Conservation (phyloP, 352 stramenopile genomes). For the Globisporangium rhizosaccharum region DNA sequence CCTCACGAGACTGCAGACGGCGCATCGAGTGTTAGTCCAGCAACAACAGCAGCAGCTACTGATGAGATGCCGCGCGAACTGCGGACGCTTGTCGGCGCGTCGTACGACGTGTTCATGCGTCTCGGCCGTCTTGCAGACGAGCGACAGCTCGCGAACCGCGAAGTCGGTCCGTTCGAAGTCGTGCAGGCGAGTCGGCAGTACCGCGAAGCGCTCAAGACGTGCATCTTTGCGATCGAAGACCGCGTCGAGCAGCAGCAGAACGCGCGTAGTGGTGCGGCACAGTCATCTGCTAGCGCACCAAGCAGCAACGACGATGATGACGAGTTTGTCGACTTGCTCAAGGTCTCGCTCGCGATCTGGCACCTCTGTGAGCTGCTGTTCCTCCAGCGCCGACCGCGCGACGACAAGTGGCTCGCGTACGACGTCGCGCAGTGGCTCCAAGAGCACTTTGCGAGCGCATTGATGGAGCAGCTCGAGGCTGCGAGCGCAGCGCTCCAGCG, state of each 20-base stretch:
- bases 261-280: not conserved
- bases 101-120: slow-evolving; percentile 52
- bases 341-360: slow-evolving; percentile 75
- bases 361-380: slow-evolving; percentile 77
- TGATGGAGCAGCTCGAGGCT: slow-evolving; percentile 47
- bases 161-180: slow-evolving; percentile 24
- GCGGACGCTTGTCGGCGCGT: slow-evolving; percentile 46
- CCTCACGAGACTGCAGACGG: not conserved
- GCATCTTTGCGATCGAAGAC: slow-evolving; percentile 64
- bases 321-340: slow-evolving; percentile 58
- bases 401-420: slow-evolving; percentile 60
- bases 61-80: slow-evolving; percentile 51
- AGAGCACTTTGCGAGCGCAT: slow-evolving; percentile 56
- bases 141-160: slow-evolving; percentile 9
- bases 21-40: too few relatives aligned
- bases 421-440: slow-evolving; percentile 70
- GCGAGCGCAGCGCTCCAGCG: slow-evolving; percentile 40
- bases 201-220: slow-evolving; percentile 59
- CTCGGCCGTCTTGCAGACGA: slow-evolving; percentile 16
- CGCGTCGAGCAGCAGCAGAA: slow-evolving; percentile 23
- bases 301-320: slow-evolving; percentile 27
- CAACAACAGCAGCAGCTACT: slow-evolving; percentile 7
- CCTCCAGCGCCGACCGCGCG: slow-evolving; percentile 44
- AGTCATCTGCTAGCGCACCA: too few relatives aligned
- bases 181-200: slow-evolving; percentile 62